Conservation (phyloP, 768 basidiomycete genomes). For the Cubamyces lactineus region DNA sequence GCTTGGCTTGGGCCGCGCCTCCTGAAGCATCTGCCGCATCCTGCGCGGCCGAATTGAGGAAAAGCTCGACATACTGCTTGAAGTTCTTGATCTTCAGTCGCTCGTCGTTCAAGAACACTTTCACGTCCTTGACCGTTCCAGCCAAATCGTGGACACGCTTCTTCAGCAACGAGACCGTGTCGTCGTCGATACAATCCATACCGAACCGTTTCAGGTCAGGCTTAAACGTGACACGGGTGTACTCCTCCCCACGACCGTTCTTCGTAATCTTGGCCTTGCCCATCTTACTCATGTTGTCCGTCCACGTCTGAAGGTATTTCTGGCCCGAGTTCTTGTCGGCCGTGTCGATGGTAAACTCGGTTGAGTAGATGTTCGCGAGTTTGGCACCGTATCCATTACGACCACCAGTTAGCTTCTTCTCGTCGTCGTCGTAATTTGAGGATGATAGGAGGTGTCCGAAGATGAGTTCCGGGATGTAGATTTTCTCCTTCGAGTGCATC, state of each 20-base stretch:
- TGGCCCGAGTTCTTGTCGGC: constrained; percentile 83
- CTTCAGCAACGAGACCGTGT: constrained; percentile 84
- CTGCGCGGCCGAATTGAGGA: constrained; percentile 75
- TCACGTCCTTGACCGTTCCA: constrained; percentile 91
- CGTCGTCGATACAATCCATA: constrained; percentile 89
- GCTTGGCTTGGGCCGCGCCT: constrained; percentile 79
- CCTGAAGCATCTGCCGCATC: constrained; percentile 70
- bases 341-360: constrained; percentile 94
- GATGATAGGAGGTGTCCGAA: constrained; percentile 94
- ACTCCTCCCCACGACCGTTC: constrained; percentile 85
- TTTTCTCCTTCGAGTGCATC: constrained; percentile 89
- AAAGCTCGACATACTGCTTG: constrained; percentile 97
- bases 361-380: constrained; percentile 97
- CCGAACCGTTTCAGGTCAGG: constrained; percentile 93
- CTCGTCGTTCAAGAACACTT: constrained; percentile 93
- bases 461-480: constrained; percentile 96
- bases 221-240: constrained; percentile 89
- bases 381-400: constrained; percentile 99
- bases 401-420: constrained; percentile 98
- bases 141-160: constrained; percentile 98
- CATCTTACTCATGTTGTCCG: constrained; percentile 88
- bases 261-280: constrained; percentile 93
- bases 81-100: constrained; percentile 92
- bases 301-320: constrained; percentile 96
- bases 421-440: constrained; percentile 98